Evolutionary conservation across 2,329 filamentous ascomycete species (phyloP).

Genomic region (Aspergillus chevalieri): DNA sequence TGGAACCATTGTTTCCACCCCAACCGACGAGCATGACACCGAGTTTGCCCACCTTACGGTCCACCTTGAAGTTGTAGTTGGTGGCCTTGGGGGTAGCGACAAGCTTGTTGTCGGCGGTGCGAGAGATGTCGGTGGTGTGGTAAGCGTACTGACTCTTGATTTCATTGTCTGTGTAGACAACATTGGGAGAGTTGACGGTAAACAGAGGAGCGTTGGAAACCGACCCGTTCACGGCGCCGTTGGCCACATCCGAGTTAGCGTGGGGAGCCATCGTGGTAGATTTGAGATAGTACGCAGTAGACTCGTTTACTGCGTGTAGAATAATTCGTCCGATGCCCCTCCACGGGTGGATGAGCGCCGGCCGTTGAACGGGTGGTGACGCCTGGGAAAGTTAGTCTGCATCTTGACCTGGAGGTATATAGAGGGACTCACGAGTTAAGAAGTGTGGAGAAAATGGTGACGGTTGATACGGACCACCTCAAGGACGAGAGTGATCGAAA

Average conservation of each 20-base stretch:
- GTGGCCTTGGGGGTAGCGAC: slow-evolving; percentile 83
- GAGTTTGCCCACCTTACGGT: slow-evolving; percentile 85
- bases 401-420: not conserved
- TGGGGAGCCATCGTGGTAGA: slow-evolving; percentile 80
- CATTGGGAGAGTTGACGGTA: slow-evolving; percentile 85
- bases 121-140: slow-evolving; percentile 79
- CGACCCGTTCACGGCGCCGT: slow-evolving; percentile 51
- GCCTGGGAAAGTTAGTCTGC: slow-evolving; percentile 47
- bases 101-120: slow-evolving; percentile 66
- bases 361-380: slow-evolving; percentile 95
- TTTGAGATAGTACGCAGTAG: slow-evolving; percentile 22
- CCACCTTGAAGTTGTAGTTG: slow-evolving; percentile 94
- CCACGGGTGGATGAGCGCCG: slow-evolving; percentile 86
- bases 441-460: slow-evolving; percentile 98
- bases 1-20: slow-evolving; percentile 97
- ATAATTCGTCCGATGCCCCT: slow-evolving; percentile 61
- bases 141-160: slow-evolving; percentile 96
- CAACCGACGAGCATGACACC: slow-evolving; percentile 97
- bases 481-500: slow-evolving; percentile 28
- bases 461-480: slow-evolving; percentile 59
- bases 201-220: slow-evolving; percentile 56
- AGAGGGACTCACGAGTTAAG: slow-evolving; percentile 75
- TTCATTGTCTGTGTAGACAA: slow-evolving; percentile 77
- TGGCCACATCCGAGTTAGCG: slow-evolving; percentile 58
- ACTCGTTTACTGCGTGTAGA: slow-evolving; percentile 39